A percentile compares a stretch with the other conserved stretches of the same genome.
Conservation (phyloP, 805 yeast species). For the Suhomyces faveliae region DNA sequence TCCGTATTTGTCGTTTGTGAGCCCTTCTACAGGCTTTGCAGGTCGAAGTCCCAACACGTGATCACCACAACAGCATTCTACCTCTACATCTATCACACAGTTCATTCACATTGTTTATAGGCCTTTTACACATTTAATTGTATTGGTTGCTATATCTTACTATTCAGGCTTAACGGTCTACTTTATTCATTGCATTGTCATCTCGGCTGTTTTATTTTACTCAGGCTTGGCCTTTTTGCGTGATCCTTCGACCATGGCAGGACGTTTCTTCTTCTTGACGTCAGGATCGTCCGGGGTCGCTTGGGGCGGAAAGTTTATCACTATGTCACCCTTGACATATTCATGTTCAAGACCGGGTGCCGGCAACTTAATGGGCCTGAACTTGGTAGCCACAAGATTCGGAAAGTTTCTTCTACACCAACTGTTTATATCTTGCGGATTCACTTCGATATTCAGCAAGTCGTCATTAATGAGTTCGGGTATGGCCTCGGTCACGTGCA, state of each 20-base stretch:
- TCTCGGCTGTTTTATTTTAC: no score
- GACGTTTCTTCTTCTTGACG: not conserved
- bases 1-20: no score
- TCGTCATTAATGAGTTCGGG: conserved; percentile 41
- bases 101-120: no score
- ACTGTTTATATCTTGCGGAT: conserved; percentile 39
- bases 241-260: not conserved
- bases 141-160: no score
- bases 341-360: conserved; percentile 17
- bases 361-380: conserved; percentile 30
- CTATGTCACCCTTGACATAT: conserved; percentile 3
- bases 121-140: no score
- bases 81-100: no score
- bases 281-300: not conserved
- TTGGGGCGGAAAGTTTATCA: not conserved
- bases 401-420: conserved; percentile 40
- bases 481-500: conserved; percentile 33
- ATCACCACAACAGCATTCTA: no score
- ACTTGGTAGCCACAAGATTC: conserved; percentile 33
- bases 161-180: no score
- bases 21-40: no score
- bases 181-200: no score
- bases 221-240: not conserved
- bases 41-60: no score
- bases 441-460: conserved; percentile 30